A percentile compares a stretch with the other conserved stretches of the same genome.
These are phyloP conservation scores for Eleusine coracana DNA, from an alignment of 176 grass and related monocot genomes.

Conservation along the genomic window DNA sequence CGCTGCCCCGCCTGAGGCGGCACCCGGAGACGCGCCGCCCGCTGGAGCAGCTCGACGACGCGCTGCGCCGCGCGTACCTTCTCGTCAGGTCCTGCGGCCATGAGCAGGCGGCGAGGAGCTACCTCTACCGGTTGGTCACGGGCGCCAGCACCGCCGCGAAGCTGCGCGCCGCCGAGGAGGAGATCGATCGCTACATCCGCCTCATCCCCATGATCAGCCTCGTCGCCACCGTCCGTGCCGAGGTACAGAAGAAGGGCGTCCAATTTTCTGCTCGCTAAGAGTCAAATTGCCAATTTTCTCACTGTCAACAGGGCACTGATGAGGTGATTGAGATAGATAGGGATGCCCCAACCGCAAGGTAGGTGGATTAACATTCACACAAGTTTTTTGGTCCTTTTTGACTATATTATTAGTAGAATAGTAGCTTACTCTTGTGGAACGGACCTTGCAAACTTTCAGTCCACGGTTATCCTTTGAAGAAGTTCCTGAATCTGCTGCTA, in stretches of 20 bases:
- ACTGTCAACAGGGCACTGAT: background rate
- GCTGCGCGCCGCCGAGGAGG: constrained; percentile 12
- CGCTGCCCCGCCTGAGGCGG: background rate
- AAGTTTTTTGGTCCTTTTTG: background rate
- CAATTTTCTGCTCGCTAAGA: background rate
- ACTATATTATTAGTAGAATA: background rate
- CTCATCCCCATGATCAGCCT: constrained; percentile 15
- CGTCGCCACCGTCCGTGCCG: background rate
- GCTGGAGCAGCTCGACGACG: constrained; percentile 13
- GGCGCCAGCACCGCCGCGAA: background rate
- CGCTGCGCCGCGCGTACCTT: constrained; percentile 6
- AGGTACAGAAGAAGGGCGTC: background rate
- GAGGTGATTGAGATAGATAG: background rate
- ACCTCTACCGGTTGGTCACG: constrained; percentile 2
- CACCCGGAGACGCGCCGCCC: constrained; percentile 15
- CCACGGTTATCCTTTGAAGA: background rate
- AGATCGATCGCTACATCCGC: constrained; percentile 18
- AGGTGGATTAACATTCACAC: background rate
- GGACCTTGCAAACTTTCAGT: background rate
- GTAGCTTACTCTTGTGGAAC: background rate
- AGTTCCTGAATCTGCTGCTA: background rate
- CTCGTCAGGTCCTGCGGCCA: background rate
- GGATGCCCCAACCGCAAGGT: background rate
- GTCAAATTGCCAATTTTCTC: background rate
- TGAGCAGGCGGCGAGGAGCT: background rate